phyloP scores from a whole-genome alignment of 2,329 filamentous ascomycete genomes.

The Penicillium sumatraense region DNA sequence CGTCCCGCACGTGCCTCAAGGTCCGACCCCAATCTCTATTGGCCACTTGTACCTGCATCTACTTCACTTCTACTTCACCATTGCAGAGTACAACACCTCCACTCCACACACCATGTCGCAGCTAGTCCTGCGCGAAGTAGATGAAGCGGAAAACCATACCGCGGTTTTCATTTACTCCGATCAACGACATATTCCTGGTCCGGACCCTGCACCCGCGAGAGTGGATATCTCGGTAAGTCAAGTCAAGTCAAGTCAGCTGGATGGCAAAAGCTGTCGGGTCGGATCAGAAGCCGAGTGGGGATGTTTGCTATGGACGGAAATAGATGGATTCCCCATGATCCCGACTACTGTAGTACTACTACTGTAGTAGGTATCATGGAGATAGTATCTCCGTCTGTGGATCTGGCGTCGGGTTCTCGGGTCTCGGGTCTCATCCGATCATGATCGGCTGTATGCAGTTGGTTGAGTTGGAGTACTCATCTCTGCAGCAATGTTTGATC shows the following conservation, averaged over 20 bases:
- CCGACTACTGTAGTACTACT: too few species aligned
- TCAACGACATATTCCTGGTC: not conserved
- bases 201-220: constrained; percentile 27
- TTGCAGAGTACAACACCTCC: not conserved
- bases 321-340: not conserved
- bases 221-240: constrained; percentile 49
- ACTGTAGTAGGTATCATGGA: too few species aligned
- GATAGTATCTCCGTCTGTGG: too few species aligned
- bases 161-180: constrained; percentile 55
- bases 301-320: not conserved
- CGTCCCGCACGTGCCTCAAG: constrained; percentile 20
- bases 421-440: not conserved
- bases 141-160: constrained; percentile 56
- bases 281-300: not conserved
- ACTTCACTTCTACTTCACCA: not conserved
- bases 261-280: too few species aligned
- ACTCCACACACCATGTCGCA: constrained; percentile 7
- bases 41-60: not conserved
- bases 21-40: not conserved
- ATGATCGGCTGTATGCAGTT: too few species aligned
- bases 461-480: too few species aligned
- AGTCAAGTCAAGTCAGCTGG: too few species aligned
- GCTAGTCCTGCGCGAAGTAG: constrained; percentile 43
- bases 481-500: not conserved
- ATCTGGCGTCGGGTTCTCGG: not conserved